Conservation (phyloP, 2,329 filamentous ascomycete species). For the Arachnopeziza araneosa region DNA sequence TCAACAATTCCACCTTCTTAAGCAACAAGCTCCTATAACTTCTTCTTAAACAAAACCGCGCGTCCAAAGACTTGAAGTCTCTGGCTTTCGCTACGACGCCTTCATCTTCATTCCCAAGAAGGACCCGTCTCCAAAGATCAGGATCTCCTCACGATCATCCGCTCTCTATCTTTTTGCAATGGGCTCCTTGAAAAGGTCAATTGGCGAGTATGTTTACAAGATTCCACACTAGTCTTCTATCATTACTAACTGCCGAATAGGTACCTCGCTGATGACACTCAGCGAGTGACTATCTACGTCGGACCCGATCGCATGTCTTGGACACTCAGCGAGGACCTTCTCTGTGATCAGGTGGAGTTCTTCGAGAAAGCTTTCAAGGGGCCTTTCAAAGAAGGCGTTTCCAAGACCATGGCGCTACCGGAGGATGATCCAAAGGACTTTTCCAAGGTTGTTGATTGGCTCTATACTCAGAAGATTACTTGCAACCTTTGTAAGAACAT, state of each 20-base stretch:
- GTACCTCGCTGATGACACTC: neutral
- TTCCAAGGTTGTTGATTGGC: slow-evolving; percentile 1
- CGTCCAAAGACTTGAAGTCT: too few species aligned
- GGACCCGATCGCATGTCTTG: neutral
- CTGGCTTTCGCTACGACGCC: too few species aligned
- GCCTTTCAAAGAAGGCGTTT: neutral
- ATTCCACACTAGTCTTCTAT: neutral
- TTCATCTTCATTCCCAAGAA: too few species aligned
- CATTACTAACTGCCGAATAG: neutral
- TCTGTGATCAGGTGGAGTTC: slow-evolving; percentile 1
- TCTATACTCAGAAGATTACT: neutral
- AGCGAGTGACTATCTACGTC: slow-evolving; percentile 1
- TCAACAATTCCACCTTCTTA: neutral
- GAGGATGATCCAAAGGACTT: slow-evolving; percentile 4
- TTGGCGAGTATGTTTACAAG: neutral
- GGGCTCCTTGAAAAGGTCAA: neutral
- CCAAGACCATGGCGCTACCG: neutral
- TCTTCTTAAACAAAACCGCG: too few species aligned
- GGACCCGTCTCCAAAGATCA: too few species aligned
- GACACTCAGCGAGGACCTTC: slow-evolving; percentile 1
- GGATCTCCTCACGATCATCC: too few species aligned
- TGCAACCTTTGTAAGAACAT: neutral
- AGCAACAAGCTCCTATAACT: too few species aligned
- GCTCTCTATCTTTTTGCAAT: neutral
- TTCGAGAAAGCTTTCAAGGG: slow-evolving; percentile 6